phyloP scores from a whole-genome alignment of 1,284 basidiomycete genomes.

The Phaffia rhodozyma region DNA sequence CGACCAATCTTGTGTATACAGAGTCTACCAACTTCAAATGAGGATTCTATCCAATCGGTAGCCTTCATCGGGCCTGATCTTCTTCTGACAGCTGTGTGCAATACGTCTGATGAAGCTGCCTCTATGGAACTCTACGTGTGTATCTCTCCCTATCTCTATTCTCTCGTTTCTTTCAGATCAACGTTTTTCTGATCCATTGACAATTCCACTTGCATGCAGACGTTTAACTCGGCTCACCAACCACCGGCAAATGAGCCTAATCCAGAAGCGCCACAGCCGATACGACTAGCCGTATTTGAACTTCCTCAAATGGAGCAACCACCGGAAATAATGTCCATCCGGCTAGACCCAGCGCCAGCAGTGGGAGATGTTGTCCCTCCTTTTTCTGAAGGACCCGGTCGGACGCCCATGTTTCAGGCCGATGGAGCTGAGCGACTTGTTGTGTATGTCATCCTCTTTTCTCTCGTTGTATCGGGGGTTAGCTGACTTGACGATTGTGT shows the following conservation, averaged over 20 bases:
- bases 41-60: conserved; percentile 13
- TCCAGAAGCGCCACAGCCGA: conserved; percentile 3
- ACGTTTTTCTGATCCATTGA: no score
- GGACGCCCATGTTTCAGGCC: conserved; percentile 5
- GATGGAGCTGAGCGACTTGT: conserved; percentile 11
- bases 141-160: background rate
- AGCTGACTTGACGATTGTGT: background rate
- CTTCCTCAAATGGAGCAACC: background rate
- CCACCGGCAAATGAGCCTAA: background rate
- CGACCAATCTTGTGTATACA: background rate
- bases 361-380: conserved; percentile 11
- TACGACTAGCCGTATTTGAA: conserved; percentile 3
- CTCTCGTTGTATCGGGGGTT: background rate
- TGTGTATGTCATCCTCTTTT: background rate
- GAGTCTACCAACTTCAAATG: conserved; percentile 3
- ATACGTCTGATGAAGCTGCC: background rate
- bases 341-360: conserved; percentile 15
- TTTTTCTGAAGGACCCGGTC: conserved; percentile 11
- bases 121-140: conserved; percentile 9
- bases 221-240: conserved; percentile 5
- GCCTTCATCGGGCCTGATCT: conserved; percentile 10
- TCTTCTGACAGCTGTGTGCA: conserved; percentile 9
- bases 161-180: background rate
- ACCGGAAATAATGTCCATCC: conserved; percentile 8
- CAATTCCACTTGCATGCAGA: background rate